phyloP scores from a whole-genome alignment of 1,284 basidiomycete species.

The Psilocybe mexicana region DNA sequence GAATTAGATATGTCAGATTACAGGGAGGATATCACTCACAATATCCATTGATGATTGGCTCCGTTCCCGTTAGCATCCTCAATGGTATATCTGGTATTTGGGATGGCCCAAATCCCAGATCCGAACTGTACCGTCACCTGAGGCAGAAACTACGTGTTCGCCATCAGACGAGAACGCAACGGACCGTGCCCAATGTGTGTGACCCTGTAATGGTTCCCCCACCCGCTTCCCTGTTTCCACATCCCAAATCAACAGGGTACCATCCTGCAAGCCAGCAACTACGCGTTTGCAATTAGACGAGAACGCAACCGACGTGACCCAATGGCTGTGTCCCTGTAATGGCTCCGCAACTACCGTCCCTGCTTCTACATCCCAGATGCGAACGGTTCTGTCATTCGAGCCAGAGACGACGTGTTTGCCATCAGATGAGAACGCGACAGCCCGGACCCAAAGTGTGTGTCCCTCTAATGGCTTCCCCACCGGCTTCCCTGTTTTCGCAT shows the following conservation, averaged over 20 bases:
- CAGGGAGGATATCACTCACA: too few species aligned
- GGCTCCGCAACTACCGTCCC: background rate
- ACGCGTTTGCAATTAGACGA: constrained; percentile 19
- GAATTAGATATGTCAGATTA: too few species aligned
- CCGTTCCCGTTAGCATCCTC: too few species aligned
- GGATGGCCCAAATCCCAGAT: too few species aligned
- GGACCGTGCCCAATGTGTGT: background rate
- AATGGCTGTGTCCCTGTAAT: constrained; percentile 4
- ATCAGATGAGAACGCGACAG: constrained; percentile 10
- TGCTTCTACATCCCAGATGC: constrained; percentile 8
- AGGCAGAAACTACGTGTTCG: background rate
- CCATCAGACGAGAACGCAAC: background rate
- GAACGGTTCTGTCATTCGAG: constrained; percentile 5
- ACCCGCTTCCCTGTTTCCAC: constrained; percentile 3
- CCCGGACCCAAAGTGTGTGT: background rate
- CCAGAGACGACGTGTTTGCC: background rate
- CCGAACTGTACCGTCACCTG: too few species aligned
- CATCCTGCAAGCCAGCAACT: constrained; percentile 18
- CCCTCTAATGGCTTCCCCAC: background rate
- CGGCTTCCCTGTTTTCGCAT: background rate
- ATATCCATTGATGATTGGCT: too few species aligned
- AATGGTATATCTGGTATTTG: too few species aligned
- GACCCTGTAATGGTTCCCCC: background rate
- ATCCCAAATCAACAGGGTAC: constrained; percentile 18
- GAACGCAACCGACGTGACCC: constrained; percentile 14